These are phyloP conservation scores for Cyclostephanos tholiformis DNA, from an alignment of 108 stramenopile species.

Conservation along the genomic window DNA sequence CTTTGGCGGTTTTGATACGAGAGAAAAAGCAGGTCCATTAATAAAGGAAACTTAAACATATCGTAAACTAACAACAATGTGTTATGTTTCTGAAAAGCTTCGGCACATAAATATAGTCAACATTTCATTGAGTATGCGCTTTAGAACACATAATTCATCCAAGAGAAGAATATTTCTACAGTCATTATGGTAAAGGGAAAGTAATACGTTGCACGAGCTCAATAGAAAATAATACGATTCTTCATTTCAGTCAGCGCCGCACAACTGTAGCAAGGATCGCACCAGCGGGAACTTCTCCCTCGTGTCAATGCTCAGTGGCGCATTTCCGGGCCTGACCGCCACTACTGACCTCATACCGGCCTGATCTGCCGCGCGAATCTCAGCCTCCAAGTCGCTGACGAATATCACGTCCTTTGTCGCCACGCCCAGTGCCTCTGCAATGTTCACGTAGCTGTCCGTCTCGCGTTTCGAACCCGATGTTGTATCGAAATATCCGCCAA, in stretches of 20 bases:
- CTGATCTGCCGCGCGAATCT: conserved; percentile 78
- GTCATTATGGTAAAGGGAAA: too few species aligned
- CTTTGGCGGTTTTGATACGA: too few species aligned
- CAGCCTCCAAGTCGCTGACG: conserved; percentile 83
- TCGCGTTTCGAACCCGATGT: conserved; percentile 82
- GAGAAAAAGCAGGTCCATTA: too few species aligned
- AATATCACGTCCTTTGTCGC: conserved; percentile 78
- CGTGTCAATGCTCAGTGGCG: conserved; percentile 51
- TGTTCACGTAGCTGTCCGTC: conserved; percentile 67
- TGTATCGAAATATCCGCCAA: conserved; percentile 91
- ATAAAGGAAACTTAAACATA: too few species aligned
- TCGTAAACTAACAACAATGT: too few species aligned
- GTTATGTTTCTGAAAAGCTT: too few species aligned
- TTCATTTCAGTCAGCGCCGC: conserved; percentile 48
- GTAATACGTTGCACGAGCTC: too few species aligned
- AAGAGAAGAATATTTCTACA: too few species aligned
- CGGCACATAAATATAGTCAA: too few species aligned
- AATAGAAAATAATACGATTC: conserved; percentile 53
- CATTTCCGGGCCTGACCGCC: conserved; percentile 89
- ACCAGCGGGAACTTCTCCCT: conserved; percentile 58
- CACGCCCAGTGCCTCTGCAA: conserved; percentile 71
- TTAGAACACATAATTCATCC: too few species aligned
- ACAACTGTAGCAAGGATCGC: conserved; percentile 74
- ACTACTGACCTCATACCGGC: conserved; percentile 81
- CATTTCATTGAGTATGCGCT: too few species aligned